A percentile compares a stretch with the other conserved stretches of the same genome.
phyloP scores from a whole-genome alignment of 306 rosid species.

The Fragaria vesca region DNA sequence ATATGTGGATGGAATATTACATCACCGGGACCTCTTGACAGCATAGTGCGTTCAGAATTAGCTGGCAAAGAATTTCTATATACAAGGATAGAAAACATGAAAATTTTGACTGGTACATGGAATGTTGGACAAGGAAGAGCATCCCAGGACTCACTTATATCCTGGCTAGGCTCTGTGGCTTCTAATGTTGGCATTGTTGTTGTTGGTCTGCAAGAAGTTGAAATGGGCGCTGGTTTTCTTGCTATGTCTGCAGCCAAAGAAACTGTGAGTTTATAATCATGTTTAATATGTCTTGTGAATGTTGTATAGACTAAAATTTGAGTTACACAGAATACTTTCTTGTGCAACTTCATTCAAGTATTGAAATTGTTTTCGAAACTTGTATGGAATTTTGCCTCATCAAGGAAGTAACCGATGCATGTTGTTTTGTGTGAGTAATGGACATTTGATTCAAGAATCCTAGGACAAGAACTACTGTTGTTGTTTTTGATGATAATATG shows the following conservation, averaged over 20 bases:
- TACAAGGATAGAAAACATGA: constrained; percentile 71
- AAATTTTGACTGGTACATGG: constrained; percentile 90
- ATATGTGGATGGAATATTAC: constrained; percentile 88
- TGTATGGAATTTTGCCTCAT: background rate
- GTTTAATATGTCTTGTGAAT: constrained; percentile 3
- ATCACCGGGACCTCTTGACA: constrained; percentile 88
- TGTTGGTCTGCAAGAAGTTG: constrained; percentile 99
- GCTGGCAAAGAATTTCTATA: constrained; percentile 81
- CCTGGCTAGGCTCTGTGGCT: constrained; percentile 84
- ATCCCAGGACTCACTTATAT: constrained; percentile 81
- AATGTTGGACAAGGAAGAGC: constrained; percentile 98
- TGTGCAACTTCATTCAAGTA: background rate
- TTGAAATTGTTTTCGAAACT: background rate
- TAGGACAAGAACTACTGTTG: background rate
- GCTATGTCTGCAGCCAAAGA: constrained; percentile 99
- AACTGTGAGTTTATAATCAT: constrained; percentile 56
- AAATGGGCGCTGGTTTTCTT: constrained; percentile 99
- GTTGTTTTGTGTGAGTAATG: background rate
- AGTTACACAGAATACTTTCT: background rate
- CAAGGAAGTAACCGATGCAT: background rate
- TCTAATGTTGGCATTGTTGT: constrained; percentile 79
- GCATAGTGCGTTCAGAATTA: constrained; percentile 67
- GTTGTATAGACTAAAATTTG: background rate
- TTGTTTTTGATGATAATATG: background rate
- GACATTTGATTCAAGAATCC: background rate